A percentile compares a stretch with the other conserved stretches of the same genome.
phyloP scores from a whole-genome alignment of 805 yeast genomes.

The Cyberlindnera saturnus region DNA sequence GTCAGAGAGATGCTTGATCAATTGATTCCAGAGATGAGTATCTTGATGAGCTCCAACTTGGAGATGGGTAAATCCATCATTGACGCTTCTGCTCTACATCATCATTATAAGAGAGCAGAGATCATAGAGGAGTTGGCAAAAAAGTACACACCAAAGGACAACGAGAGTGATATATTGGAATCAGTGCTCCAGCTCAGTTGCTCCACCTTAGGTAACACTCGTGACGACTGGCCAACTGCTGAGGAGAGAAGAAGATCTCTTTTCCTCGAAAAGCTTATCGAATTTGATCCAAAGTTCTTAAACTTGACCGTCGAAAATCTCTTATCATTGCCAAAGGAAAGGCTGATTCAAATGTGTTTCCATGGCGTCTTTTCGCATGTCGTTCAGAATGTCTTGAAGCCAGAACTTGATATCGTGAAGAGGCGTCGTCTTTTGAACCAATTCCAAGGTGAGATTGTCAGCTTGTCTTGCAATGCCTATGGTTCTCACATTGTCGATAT shows the following conservation, averaged over 20 bases:
- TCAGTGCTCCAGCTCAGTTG: constrained; percentile 56
- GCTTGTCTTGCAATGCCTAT: constrained; percentile 74
- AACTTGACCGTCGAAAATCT: constrained; percentile 54
- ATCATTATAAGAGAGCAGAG: constrained; percentile 53
- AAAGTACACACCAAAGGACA: constrained; percentile 36
- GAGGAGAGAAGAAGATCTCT: constrained; percentile 79
- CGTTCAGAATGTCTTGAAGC: constrained; percentile 58
- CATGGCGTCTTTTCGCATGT: constrained; percentile 93
- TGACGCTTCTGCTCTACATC: constrained; percentile 55
- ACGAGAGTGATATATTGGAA: constrained; percentile 46
- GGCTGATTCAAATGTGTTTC: constrained; percentile 65
- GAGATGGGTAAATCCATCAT: constrained; percentile 64
- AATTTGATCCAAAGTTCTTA: constrained; percentile 57
- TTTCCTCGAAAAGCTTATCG: constrained; percentile 67
- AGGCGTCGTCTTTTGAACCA: constrained; percentile 68
- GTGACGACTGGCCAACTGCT: constrained; percentile 88
- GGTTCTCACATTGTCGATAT: constrained; percentile 90
- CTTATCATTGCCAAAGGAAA: constrained; percentile 52
- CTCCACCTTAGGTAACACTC: constrained; percentile 76
- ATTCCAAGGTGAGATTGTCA: constrained; percentile 49
- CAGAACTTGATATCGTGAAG: constrained; percentile 42
- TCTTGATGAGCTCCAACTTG: constrained; percentile 57
- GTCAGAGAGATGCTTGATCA: constrained; percentile 56
- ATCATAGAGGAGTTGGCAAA: constrained; percentile 44
- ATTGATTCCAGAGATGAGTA: constrained; percentile 60